These are phyloP conservation scores for Yamadazyma kanchanaburiensis DNA, from an alignment of 1,139 yeast species.

Conservation along the genomic window DNA sequence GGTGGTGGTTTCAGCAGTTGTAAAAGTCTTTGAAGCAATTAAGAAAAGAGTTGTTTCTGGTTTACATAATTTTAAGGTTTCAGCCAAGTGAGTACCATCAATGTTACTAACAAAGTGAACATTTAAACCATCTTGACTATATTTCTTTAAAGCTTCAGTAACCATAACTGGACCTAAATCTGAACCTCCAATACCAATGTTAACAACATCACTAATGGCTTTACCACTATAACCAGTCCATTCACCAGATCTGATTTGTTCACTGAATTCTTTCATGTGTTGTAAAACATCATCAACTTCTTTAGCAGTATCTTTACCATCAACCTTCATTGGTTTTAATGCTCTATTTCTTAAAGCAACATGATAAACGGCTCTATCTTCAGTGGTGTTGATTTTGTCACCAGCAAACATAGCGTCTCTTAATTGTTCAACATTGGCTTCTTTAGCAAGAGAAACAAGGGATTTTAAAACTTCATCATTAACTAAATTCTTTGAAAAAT, in stretches of 20 bases:
- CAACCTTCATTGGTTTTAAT: slow-evolving; percentile 73
- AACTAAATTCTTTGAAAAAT: slow-evolving; percentile 89
- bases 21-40: slow-evolving; percentile 96
- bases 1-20: slow-evolving; percentile 96
- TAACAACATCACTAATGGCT: slow-evolving; percentile 87
- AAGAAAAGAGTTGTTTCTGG: slow-evolving; percentile 93
- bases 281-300: slow-evolving; percentile 87
- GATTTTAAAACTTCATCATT: slow-evolving; percentile 73
- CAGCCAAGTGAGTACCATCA: slow-evolving; percentile 97
- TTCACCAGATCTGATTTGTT: slow-evolving; percentile 81
- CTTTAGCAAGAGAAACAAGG: slow-evolving; percentile 78
- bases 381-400: slow-evolving; percentile 91
- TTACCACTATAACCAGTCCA: slow-evolving; percentile 98
- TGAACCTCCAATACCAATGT: slow-evolving; percentile 98
- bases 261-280: slow-evolving; percentile 95
- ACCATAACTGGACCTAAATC: slow-evolving; percentile 99
- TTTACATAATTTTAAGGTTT: slow-evolving; percentile 70
- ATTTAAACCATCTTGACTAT: slow-evolving; percentile 68
- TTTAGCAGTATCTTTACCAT: slow-evolving; percentile 82
- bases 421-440: slow-evolving; percentile 81
- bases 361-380: slow-evolving; percentile 95
- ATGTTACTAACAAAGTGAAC: slow-evolving; percentile 96
- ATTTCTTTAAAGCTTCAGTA: slow-evolving; percentile 93
- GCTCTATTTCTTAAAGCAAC: slow-evolving; percentile 93
- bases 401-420: slow-evolving; percentile 92